Conservation (phyloP, 2,329 filamentous ascomycete genomes). For the Eutypella sp. region DNA sequence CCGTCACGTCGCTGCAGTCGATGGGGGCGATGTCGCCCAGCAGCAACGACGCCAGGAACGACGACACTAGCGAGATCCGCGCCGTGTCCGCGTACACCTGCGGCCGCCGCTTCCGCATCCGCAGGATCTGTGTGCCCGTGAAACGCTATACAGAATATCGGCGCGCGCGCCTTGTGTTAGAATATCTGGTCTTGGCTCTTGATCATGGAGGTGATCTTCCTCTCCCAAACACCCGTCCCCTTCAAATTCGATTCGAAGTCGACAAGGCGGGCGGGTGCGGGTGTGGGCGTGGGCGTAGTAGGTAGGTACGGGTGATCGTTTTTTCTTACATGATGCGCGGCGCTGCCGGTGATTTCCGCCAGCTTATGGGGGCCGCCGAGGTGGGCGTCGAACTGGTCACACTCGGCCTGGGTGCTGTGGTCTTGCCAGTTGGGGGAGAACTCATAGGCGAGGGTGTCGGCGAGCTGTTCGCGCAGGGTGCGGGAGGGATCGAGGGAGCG, state of each 20-base stretch:
- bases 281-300: too few relatives aligned
- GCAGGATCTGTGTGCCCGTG: slow-evolving; percentile 93
- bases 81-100: slow-evolving; percentile 74
- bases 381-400: slow-evolving; percentile 75
- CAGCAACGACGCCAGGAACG: slow-evolving; percentile 88
- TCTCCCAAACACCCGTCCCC: too few relatives aligned
- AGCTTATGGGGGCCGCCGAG: slow-evolving; percentile 64
- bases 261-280: too few relatives aligned
- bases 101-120: slow-evolving; percentile 75
- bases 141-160: slow-evolving; percentile 79
- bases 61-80: slow-evolving; percentile 90
- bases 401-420: slow-evolving; percentile 87
- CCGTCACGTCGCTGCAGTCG: slow-evolving; percentile 90
- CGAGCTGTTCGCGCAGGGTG: slow-evolving; percentile 67
- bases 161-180: slow-evolving; percentile 9
- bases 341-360: slow-evolving; percentile 79
- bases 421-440: slow-evolving; percentile 98
- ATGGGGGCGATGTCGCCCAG: slow-evolving; percentile 81
- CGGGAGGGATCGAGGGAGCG: slow-evolving; percentile 53
- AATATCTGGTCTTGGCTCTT: too few relatives aligned
- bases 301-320: not conserved
- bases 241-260: too few relatives aligned
- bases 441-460: slow-evolving; percentile 70
- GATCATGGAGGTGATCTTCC: too few relatives aligned
- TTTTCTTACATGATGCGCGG: slow-evolving; percentile 87